A percentile compares a stretch with the other conserved stretches of the same genome.
Conservation (phyloP, 2,329 filamentous ascomycete species). For the Ampelomyces quisqualis region DNA sequence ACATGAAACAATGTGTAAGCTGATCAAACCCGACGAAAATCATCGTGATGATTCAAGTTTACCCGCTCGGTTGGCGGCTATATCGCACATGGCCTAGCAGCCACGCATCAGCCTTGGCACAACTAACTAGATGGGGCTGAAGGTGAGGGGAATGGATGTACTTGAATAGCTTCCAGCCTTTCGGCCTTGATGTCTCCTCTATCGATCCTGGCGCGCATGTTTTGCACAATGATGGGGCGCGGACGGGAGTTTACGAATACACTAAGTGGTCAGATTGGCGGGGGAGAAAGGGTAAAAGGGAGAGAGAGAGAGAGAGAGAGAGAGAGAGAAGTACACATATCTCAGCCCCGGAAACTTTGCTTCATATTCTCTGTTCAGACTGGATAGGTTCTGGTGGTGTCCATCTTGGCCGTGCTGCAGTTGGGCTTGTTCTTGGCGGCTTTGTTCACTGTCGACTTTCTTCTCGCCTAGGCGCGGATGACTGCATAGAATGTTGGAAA, state of each 20-base stretch:
- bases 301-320: too few species aligned
- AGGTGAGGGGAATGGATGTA: slow-evolving; percentile 44
- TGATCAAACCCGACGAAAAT: too few species aligned
- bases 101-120: too few species aligned
- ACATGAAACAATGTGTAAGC: too few species aligned
- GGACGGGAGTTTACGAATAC: slow-evolving; percentile 86
- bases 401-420: slow-evolving; percentile 57
- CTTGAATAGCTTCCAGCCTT: slow-evolving; percentile 71
- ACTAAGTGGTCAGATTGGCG: slow-evolving; percentile 39
- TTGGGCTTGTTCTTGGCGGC: slow-evolving; percentile 77
- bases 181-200: slow-evolving; percentile 67
- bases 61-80: slow-evolving; percentile 74
- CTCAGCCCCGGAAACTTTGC: slow-evolving; percentile 74
- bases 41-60: slow-evolving; percentile 50
- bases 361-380: slow-evolving; percentile 78
- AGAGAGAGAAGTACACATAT: slow-evolving; percentile 79
- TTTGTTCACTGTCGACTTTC: slow-evolving; percentile 79
- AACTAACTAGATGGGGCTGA: neutral
- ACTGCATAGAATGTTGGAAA: slow-evolving; percentile 73
- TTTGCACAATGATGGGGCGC: slow-evolving; percentile 72
- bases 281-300: too few species aligned
- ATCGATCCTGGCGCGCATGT: slow-evolving; percentile 75
- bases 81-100: slow-evolving; percentile 81
- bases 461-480: slow-evolving; percentile 83
- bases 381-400: slow-evolving; percentile 58